A percentile compares a stretch with the other conserved stretches of the same genome.
Conservation (phyloP, 1,284 basidiomycete species). For the Entoloma clypeatum region DNA sequence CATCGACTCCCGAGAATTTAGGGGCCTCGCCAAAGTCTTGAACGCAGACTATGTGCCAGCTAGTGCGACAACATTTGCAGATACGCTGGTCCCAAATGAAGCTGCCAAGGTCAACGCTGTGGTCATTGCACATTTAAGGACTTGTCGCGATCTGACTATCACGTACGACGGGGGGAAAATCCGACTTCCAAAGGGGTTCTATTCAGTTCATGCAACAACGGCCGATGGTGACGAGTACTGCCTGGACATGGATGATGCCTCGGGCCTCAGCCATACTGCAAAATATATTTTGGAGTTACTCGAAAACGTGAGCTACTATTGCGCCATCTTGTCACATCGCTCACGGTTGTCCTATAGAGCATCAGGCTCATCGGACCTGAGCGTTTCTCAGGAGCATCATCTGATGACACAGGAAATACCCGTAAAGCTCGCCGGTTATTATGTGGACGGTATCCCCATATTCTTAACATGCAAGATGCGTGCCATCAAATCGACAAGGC, state of each 20-base stretch:
- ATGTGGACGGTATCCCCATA: conserved; percentile 12
- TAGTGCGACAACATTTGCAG: too few relatives aligned
- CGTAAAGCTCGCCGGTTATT: conserved; percentile 18
- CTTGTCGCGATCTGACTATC: conserved; percentile 12
- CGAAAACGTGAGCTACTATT: conserved; percentile 10
- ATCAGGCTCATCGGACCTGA: conserved; percentile 20
- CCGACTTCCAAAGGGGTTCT: conserved; percentile 18
- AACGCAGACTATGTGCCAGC: conserved; percentile 1
- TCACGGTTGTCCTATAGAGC: conserved; percentile 13
- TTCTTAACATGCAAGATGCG: conserved; percentile 27
- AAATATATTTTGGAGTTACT: conserved; percentile 20
- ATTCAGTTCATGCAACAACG: conserved; percentile 25
- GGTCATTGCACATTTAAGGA: conserved; percentile 14
- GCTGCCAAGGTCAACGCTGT: too few relatives aligned
- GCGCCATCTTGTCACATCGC: not conserved
- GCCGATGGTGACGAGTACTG: conserved; percentile 14
- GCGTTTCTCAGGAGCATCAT: conserved; percentile 20
- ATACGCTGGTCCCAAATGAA: too few relatives aligned
- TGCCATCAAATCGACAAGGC: conserved; percentile 26
- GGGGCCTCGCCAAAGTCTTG: not conserved
- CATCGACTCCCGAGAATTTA: conserved; percentile 1
- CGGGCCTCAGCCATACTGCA: conserved; percentile 20
- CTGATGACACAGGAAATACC: conserved; percentile 32
- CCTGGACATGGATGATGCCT: conserved; percentile 21
- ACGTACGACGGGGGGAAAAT: conserved; percentile 21